Evolutionary conservation across 371 early-diverging fungal genomes (phyloP), one percentile per base, ranked within the genome.

Genomic region (Thermomucor indicae-seudaticae): DNA sequence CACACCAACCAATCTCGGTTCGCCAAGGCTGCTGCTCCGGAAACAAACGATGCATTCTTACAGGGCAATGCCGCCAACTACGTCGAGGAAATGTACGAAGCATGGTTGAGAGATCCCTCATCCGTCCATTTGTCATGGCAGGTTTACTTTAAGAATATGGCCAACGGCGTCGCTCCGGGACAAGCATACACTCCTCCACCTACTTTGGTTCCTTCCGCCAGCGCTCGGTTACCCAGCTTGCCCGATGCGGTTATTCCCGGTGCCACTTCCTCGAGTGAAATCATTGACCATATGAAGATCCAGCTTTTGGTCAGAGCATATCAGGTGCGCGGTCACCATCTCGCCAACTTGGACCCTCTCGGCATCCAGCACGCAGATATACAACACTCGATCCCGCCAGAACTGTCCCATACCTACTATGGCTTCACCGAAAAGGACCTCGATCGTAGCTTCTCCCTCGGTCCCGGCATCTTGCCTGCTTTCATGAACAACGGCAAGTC

Each of bases 111-210:
- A 55, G 96, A 98, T 57, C 97, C 98, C 14, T 67, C 61, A 34
- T 90, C 92, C 8, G 98, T 98, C 16, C 97, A 97, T 67, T 72
- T 91, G 38, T 94, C 95, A 45, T 98, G 98, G 98, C 92, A 92
- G 67, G 81, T 92, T 17, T 97, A 96, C 79, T 98, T 98, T 65
- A 83, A 83, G 62, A 95, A 96, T 75, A 82, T 93, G 60, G 79
- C 85, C 40, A 75, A 78, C 38, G 89, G 88, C 28, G 78, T 80
- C 35, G 59, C 73, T 57, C 83, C 91, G n/a, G 75, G 82, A 7
- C 70, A 82, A 48, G 90, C 93, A 24, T 92, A 88, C 75, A 76
- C 78, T 47, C 69, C 91, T 32, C 89, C 95, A 23, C 95, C 93
- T 14, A 88, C 83, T 22, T 75, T 93, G 31, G 81, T 86, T 22